Conservation (phyloP, 1,284 basidiomycete genomes). For the Cutaneotrichosporon dermatis region DNA sequence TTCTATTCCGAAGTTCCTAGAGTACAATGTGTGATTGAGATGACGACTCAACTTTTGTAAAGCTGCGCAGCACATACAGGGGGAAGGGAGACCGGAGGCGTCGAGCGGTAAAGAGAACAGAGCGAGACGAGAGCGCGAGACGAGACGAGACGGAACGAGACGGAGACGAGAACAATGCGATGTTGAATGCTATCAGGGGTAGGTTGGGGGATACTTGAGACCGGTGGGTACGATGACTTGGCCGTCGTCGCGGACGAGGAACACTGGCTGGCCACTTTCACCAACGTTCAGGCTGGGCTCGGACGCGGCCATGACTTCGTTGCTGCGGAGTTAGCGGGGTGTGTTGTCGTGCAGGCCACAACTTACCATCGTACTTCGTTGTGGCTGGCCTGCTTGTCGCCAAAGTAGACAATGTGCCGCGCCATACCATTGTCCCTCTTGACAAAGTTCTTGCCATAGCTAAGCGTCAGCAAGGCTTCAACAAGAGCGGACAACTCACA, state of each 20-base stretch:
- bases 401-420: constrained; percentile 66
- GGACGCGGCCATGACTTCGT: constrained; percentile 57
- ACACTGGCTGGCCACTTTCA: constrained; percentile 61
- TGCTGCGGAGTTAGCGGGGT: constrained; percentile 17
- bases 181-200: too few species aligned
- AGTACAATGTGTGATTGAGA: too few species aligned
- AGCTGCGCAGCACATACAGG: too few species aligned
- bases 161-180: not conserved
- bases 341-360: too few species aligned
- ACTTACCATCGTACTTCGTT: constrained; percentile 81
- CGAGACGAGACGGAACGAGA: too few species aligned
- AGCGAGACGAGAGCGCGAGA: too few species aligned
- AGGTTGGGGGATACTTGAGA: constrained; percentile 62
- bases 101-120: too few species aligned
- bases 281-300: constrained; percentile 32
- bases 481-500: constrained; percentile 26
- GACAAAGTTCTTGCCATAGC: constrained; percentile 84
- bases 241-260: constrained; percentile 82
- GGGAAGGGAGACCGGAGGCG: too few species aligned
- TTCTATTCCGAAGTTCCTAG: too few species aligned
- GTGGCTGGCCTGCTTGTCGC: constrained; percentile 75
- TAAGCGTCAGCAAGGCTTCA: constrained; percentile 50
- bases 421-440: constrained; percentile 64
- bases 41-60: too few species aligned
- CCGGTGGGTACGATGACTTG: constrained; percentile 80